Evolutionary conservation across 306 rosid species (phyloP).

Genomic region (Comarum palustre): DNA sequence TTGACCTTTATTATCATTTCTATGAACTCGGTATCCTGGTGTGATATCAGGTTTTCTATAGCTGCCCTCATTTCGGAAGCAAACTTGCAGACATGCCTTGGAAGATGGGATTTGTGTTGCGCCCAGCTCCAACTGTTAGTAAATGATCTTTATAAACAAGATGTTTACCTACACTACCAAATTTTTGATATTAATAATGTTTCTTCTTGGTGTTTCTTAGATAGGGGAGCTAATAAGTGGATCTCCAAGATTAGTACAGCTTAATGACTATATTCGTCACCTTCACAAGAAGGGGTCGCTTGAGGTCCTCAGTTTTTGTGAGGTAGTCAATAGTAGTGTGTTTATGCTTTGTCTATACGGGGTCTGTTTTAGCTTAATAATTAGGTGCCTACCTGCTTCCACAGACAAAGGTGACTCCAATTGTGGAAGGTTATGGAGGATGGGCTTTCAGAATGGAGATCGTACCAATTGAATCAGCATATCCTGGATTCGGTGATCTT

Average conservation of each 20-base stretch:
- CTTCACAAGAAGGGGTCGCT: slow-evolving; percentile 76
- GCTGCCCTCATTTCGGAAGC: slow-evolving; percentile 99
- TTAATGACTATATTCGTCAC: slow-evolving; percentile 75
- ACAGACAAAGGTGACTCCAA: slow-evolving; percentile 98
- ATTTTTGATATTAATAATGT: slow-evolving; percentile 16
- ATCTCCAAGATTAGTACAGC: slow-evolving; percentile 74
- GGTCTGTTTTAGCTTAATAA: slow-evolving; percentile 32
- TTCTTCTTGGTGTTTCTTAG: slow-evolving; percentile 44
- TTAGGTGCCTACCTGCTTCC: slow-evolving; percentile 24
- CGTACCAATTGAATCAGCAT: slow-evolving; percentile 96
- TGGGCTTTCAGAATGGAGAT: slow-evolving; percentile 96
- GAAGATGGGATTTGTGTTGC: slow-evolving; percentile 92
- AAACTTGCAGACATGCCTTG: slow-evolving; percentile 97
- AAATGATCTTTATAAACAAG: slow-evolving; percentile 14
- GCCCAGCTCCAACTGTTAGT: slow-evolving; percentile 91
- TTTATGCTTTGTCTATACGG: slow-evolving; percentile 11
- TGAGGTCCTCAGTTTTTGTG: slow-evolving; percentile 94
- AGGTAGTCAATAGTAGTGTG: slow-evolving; percentile 47
- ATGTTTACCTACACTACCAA: slow-evolving; percentile 6
- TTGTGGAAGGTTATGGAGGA: slow-evolving; percentile 98
- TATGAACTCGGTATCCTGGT: slow-evolving; percentile 23
- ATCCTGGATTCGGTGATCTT: slow-evolving; percentile 95
- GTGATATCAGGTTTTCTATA: slow-evolving; percentile 76
- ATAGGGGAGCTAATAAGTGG: slow-evolving; percentile 97
- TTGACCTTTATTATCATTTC: neutral